Base-by-base conservation (phyloP, 768 basidiomycete genomes). In the Chlorophyllum brunneum region DNA sequence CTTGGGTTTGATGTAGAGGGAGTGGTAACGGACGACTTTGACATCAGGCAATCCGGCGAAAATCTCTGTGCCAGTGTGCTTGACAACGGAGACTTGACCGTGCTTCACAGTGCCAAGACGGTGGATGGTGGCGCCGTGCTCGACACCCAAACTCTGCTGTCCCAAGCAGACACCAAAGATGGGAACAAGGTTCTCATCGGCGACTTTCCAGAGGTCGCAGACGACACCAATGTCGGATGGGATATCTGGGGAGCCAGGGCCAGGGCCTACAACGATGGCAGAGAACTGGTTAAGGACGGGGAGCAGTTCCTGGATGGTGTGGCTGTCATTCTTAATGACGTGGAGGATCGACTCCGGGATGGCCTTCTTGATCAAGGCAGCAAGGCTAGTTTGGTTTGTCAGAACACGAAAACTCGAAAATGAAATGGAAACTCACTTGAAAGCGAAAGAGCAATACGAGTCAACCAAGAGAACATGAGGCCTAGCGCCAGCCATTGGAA, bases 91-190 rank as follows among this genome's bases (percentile, higher is more conserved):
- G 46, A 88, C 74, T 58, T 86, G 87, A 5, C 58, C 58, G 40
- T 59, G 58, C 44, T 59, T 49, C 48, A 49, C 48, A 27, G 48
- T 49, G 16, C n/a, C 29, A 20, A 92, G 69, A 54, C 82, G 75
- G 55, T 75, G 70, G n/a, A 92, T 63, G 11, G 57, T 62, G 5
- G 81, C 89, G 16, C 87, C 88, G 59, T 72, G 76, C 57, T 82
- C 83, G 22, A 83, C 67, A 2, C 76, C 81, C 33, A 92, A 71
- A 60, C 88, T 90, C 64, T 92, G 90, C 8, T 91, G 73, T 4
- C 90, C 90, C 20, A 92, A 76, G 61, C 90, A 92, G 7, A 92
- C 90, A 3, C 90, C 90, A 59, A 92, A 91, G 42, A 90, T 76
- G 3, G 90, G 90, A 7, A 90, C 61, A 26, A 85, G 48, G 36